Conservation (phyloP, 2,329 filamentous ascomycete genomes). For the Dothiorella sarmentorum region DNA sequence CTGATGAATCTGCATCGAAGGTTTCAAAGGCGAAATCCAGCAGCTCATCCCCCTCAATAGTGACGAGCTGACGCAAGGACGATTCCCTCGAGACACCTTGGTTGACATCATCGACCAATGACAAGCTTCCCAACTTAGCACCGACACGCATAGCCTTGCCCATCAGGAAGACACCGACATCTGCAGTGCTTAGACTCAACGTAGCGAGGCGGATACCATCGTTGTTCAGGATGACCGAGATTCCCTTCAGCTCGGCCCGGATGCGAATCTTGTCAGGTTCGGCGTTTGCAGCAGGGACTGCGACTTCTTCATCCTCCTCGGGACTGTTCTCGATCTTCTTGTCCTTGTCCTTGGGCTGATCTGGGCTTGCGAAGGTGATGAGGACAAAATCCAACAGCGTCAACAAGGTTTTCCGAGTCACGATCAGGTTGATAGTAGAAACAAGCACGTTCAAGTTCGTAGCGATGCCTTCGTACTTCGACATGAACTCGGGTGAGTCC, state of each 20-base stretch:
- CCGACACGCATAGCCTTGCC: conserved; percentile 84
- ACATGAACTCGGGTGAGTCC: conserved; percentile 88
- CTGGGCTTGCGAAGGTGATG: conserved; percentile 75
- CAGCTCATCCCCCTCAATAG: conserved; percentile 91
- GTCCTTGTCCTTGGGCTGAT: conserved; percentile 26
- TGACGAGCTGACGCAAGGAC: conserved; percentile 78
- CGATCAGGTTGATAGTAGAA: conserved; percentile 92
- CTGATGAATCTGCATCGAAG: conserved; percentile 70
- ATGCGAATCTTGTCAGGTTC: conserved; percentile 79
- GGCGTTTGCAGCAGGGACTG: conserved; percentile 33
- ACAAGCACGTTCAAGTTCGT: conserved; percentile 88
- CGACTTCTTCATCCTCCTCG: conserved; percentile 33
- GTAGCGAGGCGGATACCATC: conserved; percentile 94
- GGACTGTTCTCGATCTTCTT: conserved; percentile 23
- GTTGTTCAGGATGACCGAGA: conserved; percentile 92
- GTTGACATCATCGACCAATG: conserved; percentile 89
- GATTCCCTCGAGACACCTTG: conserved; percentile 80
- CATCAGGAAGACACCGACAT: conserved; percentile 83
- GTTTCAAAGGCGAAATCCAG: conserved; percentile 98
- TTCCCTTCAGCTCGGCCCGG: conserved; percentile 89
- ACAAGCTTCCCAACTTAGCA: conserved; percentile 81
- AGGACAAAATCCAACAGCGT: conserved; percentile 93
- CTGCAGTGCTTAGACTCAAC: conserved; percentile 84
- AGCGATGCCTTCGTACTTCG: conserved; percentile 86
- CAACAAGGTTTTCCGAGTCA: conserved; percentile 87